Conservation (phyloP, 2,329 filamentous ascomycete species). For the Botryotinia calthae region DNA sequence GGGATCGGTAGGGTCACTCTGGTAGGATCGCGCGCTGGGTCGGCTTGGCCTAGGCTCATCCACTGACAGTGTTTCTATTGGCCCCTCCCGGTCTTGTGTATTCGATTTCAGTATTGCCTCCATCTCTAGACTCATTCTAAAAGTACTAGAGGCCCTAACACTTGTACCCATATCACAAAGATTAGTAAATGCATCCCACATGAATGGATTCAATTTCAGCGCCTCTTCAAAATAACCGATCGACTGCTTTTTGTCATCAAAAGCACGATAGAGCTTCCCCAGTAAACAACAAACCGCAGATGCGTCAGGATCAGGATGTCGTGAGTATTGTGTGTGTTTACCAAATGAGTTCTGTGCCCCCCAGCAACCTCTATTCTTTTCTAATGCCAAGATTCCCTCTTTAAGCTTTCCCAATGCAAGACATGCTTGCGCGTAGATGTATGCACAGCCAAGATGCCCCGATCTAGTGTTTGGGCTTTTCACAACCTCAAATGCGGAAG, state of each 20-base stretch:
- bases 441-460: constrained; percentile 80
- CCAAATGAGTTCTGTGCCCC: constrained; percentile 71
- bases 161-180: constrained; percentile 85
- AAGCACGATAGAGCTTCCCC: constrained; percentile 80
- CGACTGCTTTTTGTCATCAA: constrained; percentile 79
- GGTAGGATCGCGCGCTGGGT: constrained; percentile 26
- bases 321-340: constrained; percentile 73
- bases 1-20: constrained; percentile 37
- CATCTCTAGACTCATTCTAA: constrained; percentile 69
- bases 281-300: constrained; percentile 79
- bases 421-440: constrained; percentile 88
- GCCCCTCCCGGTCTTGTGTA: constrained; percentile 25
- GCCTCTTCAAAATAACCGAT: constrained; percentile 84
- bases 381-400: constrained; percentile 79
- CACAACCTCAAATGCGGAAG: constrained; percentile 81
- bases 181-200: constrained; percentile 94
- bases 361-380: constrained; percentile 79
- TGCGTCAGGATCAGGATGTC: constrained; percentile 76
- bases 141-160: constrained; percentile 81
- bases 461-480: constrained; percentile 69
- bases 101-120: constrained; percentile 46
- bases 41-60: constrained; percentile 14
- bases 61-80: background rate
- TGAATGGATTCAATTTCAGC: constrained; percentile 87
- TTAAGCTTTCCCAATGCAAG: constrained; percentile 73